These are phyloP conservation scores for Psilocybe cubensis DNA, from an alignment of 768 basidiomycete genomes.

Conservation along the genomic window DNA sequence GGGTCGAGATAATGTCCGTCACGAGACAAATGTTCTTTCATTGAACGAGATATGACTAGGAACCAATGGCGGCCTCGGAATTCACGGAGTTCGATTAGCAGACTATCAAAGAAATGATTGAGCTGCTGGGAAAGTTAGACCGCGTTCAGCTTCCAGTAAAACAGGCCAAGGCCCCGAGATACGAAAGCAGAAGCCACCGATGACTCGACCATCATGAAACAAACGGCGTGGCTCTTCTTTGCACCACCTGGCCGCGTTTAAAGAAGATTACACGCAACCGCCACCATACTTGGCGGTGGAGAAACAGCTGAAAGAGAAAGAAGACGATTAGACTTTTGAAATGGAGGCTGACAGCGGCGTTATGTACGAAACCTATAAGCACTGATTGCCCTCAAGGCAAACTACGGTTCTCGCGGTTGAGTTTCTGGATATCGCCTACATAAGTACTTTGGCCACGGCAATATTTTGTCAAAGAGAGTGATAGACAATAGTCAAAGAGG, in stretches of 20 bases:
- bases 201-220: not conserved
- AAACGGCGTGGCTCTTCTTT: not conserved
- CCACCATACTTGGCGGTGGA: not conserved
- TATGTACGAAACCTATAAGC: not conserved
- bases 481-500: not conserved
- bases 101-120: too few relatives aligned
- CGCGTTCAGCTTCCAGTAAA: too few relatives aligned
- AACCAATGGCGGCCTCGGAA: not conserved
- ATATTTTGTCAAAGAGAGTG: too few relatives aligned
- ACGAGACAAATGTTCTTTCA: too few relatives aligned
- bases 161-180: not conserved
- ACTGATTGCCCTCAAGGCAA: not conserved
- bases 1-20: too few relatives aligned
- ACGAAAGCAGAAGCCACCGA: not conserved
- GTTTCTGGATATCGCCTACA: not conserved
- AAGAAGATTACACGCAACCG: not conserved
- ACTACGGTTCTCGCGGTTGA: not conserved
- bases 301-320: not conserved
- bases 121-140: too few relatives aligned
- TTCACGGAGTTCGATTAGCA: not conserved
- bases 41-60: not conserved
- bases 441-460: not conserved
- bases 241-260: not conserved
- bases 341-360: not conserved
- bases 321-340: not conserved